Evolutionary conservation across 1,284 basidiomycete species (phyloP).

Genomic region (Pseudozyma thailandica): DNA sequence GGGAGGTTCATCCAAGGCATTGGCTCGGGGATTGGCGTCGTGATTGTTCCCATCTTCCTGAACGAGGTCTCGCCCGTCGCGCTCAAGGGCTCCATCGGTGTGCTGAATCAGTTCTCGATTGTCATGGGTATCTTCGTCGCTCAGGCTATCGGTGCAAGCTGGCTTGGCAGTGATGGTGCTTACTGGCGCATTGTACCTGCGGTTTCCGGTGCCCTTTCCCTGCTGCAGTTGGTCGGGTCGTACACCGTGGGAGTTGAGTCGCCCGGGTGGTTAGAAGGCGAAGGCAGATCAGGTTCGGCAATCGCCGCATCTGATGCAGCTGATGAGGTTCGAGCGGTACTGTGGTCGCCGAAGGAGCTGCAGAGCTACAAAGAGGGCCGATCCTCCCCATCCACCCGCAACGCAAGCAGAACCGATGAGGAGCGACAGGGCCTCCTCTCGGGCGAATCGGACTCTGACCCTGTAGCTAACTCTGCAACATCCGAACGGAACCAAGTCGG

Average conservation of each 20-base stretch:
- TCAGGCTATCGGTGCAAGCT: constrained; percentile 68
- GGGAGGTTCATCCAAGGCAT: constrained; percentile 77
- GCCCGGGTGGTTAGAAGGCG: constrained; percentile 56
- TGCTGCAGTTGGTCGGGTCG: constrained; percentile 67
- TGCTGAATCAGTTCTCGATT: constrained; percentile 76
- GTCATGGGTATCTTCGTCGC: constrained; percentile 67
- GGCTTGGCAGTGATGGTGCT: constrained; percentile 31
- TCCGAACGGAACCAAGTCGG: constrained; percentile 4
- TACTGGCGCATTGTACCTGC: constrained; percentile 69
- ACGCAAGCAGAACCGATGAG: constrained; percentile 11
- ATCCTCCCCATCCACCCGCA: constrained; percentile 1
- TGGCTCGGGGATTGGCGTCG: constrained; percentile 83
- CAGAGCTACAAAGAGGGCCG: constrained; percentile 27
- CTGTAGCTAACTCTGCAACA: not conserved
- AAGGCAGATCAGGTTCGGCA: constrained; percentile 13
- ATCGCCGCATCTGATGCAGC: constrained; percentile 17
- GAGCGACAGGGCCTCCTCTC: constrained; percentile 36
- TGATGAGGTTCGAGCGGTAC: constrained; percentile 22
- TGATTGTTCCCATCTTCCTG: constrained; percentile 85
- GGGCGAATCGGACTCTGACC: not conserved
- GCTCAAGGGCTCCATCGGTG: constrained; percentile 80
- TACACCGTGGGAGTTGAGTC: constrained; percentile 47
- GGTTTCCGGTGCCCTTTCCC: constrained; percentile 58
- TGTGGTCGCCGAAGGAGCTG: constrained; percentile 47
- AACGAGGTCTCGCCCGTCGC: constrained; percentile 80